Evolutionary conservation across 306 rosid genomes (phyloP), one percentile per base, ranked within the genome.

Genomic region (Argentina anserina): DNA sequence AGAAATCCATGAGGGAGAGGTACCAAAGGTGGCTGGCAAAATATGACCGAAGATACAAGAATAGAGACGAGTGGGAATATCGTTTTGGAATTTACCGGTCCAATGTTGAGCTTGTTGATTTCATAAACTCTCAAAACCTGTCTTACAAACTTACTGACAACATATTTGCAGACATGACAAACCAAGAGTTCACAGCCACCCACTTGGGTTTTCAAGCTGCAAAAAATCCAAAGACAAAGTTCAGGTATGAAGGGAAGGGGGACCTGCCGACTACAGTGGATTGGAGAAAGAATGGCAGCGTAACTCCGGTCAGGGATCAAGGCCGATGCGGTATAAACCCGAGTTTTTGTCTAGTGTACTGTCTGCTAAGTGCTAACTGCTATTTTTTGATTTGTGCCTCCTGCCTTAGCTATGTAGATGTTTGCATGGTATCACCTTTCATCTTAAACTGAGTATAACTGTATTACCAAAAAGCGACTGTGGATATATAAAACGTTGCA

Each of bases 201-300:
- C 67, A 84, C 81, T 70, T 90, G 64, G 90, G 96, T 46, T 81
- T 34, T 41, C 65, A 1, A 74, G 39, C 70, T 0, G 29, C 1
- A 34, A 23, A 17, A 40, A 58, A 4, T 29, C 43, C 14, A 28
- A 46, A 39, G 20, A 83, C 79, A 28, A 21, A 58, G 59, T 83
- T 81, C 83, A 78, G 49, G 70, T 77, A 81, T 69, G 81, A 65
- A 17, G 47, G 65, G 18, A 61, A 63, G 37, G 58, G 28, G 40
- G 42, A 46, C 47, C 77, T 78, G 60, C 92, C 88, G 25, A 41
- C 67, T 63, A 53, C 60, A 52, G 74, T 90, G 53, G 93, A 90
- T 73, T 90, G 98, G 97, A 88, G 97, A 84, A 72, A 78, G 67
- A 76, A 76, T 36, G 90, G 91, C 14, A 87, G 87, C 6, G 84